Evolutionary conservation across 352 stramenopile genomes (phyloP), one percentile per base, ranked within the genome.

Genomic region (Phytopythium delawarense): DNA sequence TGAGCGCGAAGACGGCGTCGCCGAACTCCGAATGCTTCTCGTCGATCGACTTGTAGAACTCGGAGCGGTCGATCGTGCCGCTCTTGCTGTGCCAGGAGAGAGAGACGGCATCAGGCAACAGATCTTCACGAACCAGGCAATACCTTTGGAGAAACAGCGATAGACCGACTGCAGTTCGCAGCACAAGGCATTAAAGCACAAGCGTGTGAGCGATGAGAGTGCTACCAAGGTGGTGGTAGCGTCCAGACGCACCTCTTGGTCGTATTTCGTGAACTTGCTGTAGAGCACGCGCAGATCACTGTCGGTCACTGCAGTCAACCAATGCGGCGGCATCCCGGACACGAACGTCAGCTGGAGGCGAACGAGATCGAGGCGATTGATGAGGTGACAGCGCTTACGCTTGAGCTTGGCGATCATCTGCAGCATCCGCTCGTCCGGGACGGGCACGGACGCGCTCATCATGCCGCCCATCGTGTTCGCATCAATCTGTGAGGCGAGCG

Each of bases 1-100:
- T 91, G 48, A 91, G 68, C 7, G 78, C 70, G 55, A 91, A 91
- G 62, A 91, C 87, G 15, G 81, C 79, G 62, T 91, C 81, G 40
- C 81, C 81, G 51, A 91, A 82, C 23, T 85, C 79, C 42, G 79
- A 87, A 49, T 85, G 67, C 40, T 91, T 84, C 59, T 91, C 81
- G 21, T 86, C 70, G 34, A 88, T 78, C 23, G 75, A 85, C 60
- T 79, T 70, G 61, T 89, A 91, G 54, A 91, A 91, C 64, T 91
- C 81, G 30, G 59, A 53, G 15, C 81, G 73, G 57, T 91, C 78
- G 66, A 91, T 91, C 21, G 79, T 86, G 5, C 81, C 79, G 66
- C 75, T 81, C 63, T 87, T 87, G 57, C 81, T 90, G 56, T 35
- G 21, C 45, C n/a, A 28, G 9, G 6, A 28, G 42, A 4, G 42